A percentile compares a stretch with the other conserved stretches of the same genome.
Evolutionary conservation across 2,329 filamentous ascomycete genomes (phyloP).

Genomic region (Ascocoryne sarcoides): DNA sequence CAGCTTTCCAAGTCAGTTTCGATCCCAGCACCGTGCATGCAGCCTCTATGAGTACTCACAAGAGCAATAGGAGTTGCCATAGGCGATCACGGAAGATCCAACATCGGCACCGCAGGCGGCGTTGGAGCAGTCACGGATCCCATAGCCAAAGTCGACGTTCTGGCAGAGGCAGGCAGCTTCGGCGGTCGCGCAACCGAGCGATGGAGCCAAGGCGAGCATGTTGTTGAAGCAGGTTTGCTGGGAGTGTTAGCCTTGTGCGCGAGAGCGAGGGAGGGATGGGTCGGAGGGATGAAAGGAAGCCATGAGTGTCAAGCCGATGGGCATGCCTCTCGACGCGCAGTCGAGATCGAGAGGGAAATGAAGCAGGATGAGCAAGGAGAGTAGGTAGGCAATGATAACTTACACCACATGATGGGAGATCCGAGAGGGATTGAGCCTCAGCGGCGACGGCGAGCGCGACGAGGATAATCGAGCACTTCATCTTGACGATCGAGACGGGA

Average conservation of each 20-base stretch:
- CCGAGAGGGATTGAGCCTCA: constrained; percentile 17
- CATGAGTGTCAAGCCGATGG: background rate
- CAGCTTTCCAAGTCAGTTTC: background rate
- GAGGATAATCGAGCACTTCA: constrained; percentile 11
- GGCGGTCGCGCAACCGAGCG: constrained; percentile 31
- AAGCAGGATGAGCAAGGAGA: background rate
- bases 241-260: background rate
- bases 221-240: constrained; percentile 35
- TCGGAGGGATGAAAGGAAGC: background rate
- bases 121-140: constrained; percentile 38
- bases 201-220: constrained; percentile 34
- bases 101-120: constrained; percentile 31
- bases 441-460: constrained; percentile 20
- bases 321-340: background rate
- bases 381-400: constrained; percentile 10
- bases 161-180: constrained; percentile 36
- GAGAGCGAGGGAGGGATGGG: no score
- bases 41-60: no score
- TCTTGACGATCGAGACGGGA: background rate
- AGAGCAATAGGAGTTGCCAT: constrained; percentile 22
- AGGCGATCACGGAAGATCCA: constrained; percentile 24
- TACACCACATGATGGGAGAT: constrained; percentile 28
- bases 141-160: constrained; percentile 36
- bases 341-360: background rate
- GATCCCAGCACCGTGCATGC: no score